These are phyloP conservation scores for Mangifera indica DNA, from an alignment of 345 rosid genomes.

Conservation along the genomic window DNA sequence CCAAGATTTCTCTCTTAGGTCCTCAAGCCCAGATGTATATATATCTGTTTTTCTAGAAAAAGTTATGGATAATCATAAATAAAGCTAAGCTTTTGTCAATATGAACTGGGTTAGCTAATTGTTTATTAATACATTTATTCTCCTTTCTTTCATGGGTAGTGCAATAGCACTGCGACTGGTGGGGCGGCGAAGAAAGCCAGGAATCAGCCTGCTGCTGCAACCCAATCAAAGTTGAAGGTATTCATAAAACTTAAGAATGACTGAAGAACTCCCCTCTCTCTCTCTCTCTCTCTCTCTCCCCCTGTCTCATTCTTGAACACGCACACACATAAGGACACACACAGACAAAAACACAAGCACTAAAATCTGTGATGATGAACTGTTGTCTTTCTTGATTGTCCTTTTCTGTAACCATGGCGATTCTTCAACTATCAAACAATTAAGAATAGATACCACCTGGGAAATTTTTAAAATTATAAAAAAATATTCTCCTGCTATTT, in stretches of 20 bases:
- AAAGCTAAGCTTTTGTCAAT: not conserved
- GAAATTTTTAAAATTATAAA: not conserved
- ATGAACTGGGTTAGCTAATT: not conserved
- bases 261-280: slow-evolving; percentile 18
- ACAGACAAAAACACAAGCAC: slow-evolving; percentile 44
- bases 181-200: slow-evolving; percentile 88
- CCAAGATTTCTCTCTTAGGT: slow-evolving; percentile 1
- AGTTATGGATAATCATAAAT: not conserved
- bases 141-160: slow-evolving; percentile 33
- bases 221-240: slow-evolving; percentile 81
- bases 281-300: slow-evolving; percentile 23
- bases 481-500: not conserved
- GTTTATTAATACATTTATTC: not conserved
- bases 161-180: slow-evolving; percentile 71
- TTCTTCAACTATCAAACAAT: slow-evolving; percentile 33
- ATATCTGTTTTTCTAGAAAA: not conserved
- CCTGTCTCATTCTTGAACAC: slow-evolving; percentile 28
- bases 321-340: slow-evolving; percentile 30
- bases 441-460: not conserved
- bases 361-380: slow-evolving; percentile 34
- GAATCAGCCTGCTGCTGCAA: slow-evolving; percentile 77
- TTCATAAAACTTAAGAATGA: not conserved
- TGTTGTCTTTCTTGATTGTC: slow-evolving; percentile 79
- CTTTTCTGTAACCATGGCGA: slow-evolving; percentile 48
- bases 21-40: not conserved